A percentile compares a stretch with the other conserved stretches of the same genome.
Evolutionary conservation across 768 basidiomycete species (phyloP).

Genomic region (Boletus tylopilopsis): DNA sequence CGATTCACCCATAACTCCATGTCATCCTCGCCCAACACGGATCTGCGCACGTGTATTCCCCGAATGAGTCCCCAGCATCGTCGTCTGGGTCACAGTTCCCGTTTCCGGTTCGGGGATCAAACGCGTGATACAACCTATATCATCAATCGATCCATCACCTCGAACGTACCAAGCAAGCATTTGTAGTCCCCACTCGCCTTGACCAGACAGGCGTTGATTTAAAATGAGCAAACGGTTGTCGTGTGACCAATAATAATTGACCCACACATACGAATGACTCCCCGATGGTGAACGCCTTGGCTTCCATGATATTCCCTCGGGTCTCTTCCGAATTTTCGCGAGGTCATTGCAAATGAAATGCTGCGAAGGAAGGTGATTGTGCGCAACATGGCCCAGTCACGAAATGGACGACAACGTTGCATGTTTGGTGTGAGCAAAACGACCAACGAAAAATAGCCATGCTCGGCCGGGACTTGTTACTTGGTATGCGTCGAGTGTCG

Average conservation of each 20-base stretch:
- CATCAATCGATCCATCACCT: conserved; percentile 18
- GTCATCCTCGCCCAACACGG: conserved; percentile 42
- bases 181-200: conserved; percentile 50
- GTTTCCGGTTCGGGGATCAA: conserved; percentile 43
- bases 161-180: background rate
- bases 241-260: conserved; percentile 11
- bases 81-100: conserved; percentile 37
- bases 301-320: conserved; percentile 57
- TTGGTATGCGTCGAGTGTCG: conserved; percentile 27
- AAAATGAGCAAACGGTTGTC: conserved; percentile 10
- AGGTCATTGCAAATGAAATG: conserved; percentile 51
- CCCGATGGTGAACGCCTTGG: conserved; percentile 70
- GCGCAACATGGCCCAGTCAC: conserved; percentile 38
- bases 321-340: conserved; percentile 54
- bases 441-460: conserved; percentile 64
- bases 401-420: conserved; percentile 7
- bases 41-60: conserved; percentile 47
- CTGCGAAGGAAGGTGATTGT: conserved; percentile 66
- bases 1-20: conserved; percentile 45
- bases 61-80: conserved; percentile 56
- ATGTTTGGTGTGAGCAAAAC: conserved; percentile 5
- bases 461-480: conserved; percentile 4
- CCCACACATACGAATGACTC: conserved; percentile 60
- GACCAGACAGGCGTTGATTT: conserved; percentile 32
- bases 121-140: conserved; percentile 46